These are phyloP conservation scores for Plantago major DNA, from an alignment of 257 asterid genomes.

Conservation along the genomic window DNA sequence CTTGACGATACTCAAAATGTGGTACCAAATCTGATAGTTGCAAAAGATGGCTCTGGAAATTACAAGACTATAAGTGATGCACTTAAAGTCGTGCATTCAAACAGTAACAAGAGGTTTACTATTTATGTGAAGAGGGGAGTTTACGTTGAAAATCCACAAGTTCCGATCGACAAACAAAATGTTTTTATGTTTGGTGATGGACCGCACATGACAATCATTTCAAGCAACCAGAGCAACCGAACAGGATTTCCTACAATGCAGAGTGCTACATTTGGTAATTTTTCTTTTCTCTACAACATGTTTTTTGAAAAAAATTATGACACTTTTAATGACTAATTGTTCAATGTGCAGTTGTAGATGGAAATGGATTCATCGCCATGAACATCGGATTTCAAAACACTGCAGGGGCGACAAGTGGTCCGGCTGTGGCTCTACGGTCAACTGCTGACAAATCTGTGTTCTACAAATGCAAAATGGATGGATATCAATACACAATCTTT, in stretches of 20 bases:
- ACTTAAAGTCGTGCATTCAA: background rate
- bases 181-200: slow-evolving; percentile 35
- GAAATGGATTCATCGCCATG: slow-evolving; percentile 4
- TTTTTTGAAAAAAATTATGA: no score
- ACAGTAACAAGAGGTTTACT: background rate
- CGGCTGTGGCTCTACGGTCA: background rate
- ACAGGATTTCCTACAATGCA: background rate
- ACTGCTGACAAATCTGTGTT: slow-evolving; percentile 6
- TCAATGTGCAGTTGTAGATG: background rate
- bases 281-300: no score
- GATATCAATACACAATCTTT: slow-evolving; percentile 15
- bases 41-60: slow-evolving; percentile 14
- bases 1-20: background rate
- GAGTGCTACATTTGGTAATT: slow-evolving; percentile 30
- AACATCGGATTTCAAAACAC: slow-evolving; percentile 13
- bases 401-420: background rate
- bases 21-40: slow-evolving; percentile 9
- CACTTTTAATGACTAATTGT: no score
- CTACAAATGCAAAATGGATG: slow-evolving; percentile 6
- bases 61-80: slow-evolving; percentile 6
- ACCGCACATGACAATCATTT: slow-evolving; percentile 21
- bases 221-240: slow-evolving; percentile 15
- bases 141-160: slow-evolving; percentile 24
- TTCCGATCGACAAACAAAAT: slow-evolving; percentile 18
- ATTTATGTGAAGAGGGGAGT: slow-evolving; percentile 27